These are phyloP conservation scores for Cadophora gregata DNA, from an alignment of 2,329 filamentous ascomycete species.

Conservation along the genomic window DNA sequence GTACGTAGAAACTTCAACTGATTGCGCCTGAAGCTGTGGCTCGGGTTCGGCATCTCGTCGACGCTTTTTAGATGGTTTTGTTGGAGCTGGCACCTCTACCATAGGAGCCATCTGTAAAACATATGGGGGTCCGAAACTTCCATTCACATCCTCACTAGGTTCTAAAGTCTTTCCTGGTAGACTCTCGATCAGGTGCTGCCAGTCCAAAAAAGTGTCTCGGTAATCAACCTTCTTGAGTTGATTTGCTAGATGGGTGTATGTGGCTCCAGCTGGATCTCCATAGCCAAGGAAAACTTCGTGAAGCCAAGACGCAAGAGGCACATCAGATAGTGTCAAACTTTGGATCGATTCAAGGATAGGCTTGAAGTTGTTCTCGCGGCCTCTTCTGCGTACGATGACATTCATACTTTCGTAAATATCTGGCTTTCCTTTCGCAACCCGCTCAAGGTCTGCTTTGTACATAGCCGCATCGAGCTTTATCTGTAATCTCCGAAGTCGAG, in stretches of 20 bases:
- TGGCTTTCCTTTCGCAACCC: conserved; percentile 66
- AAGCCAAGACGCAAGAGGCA: conserved; percentile 87
- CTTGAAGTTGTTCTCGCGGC: conserved; percentile 97
- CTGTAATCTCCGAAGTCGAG: conserved; percentile 71
- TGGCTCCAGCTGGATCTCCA: conserved; percentile 87
- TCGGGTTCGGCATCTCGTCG: conserved; percentile 77
- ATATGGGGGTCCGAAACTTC: conserved; percentile 86
- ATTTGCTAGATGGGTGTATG: conserved; percentile 82
- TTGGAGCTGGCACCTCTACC: conserved; percentile 54
- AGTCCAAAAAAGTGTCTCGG: conserved; percentile 92
- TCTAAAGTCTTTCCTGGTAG: conserved; percentile 88
- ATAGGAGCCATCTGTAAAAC: conserved; percentile 73
- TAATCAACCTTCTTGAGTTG: conserved; percentile 83
- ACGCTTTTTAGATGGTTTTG: conserved; percentile 82
- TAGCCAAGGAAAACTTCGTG: conserved; percentile 98
- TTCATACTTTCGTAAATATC: conserved; percentile 88
- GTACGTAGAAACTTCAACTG: conserved; percentile 86
- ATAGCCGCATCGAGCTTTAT: conserved; percentile 80
- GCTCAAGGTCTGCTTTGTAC: conserved; percentile 78
- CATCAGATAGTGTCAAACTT: conserved; percentile 81
- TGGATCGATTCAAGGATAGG: conserved; percentile 91
- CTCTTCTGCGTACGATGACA: conserved; percentile 79
- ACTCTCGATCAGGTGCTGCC: conserved; percentile 91
- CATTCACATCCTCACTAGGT: conserved; percentile 71
- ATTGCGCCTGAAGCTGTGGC: conserved; percentile 66